Conservation (phyloP, 1,284 basidiomycete species). For the Apiotrichum sp. region DNA sequence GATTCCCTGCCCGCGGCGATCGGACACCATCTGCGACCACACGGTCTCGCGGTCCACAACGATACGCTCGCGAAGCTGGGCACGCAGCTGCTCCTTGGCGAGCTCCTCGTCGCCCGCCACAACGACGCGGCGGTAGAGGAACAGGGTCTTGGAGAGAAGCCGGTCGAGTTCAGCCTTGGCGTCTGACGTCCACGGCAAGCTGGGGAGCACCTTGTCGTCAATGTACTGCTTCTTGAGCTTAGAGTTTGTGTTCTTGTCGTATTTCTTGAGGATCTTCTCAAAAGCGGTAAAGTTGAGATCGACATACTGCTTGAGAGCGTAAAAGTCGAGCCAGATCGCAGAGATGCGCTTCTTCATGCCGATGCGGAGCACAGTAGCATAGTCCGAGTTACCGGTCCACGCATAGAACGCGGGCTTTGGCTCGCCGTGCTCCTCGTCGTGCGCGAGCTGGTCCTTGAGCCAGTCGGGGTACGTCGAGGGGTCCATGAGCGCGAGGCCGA, state of each 20-base stretch:
- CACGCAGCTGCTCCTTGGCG: conserved; percentile 74
- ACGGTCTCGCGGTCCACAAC: conserved; percentile 56
- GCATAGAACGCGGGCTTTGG: conserved; percentile 44
- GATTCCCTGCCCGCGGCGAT: conserved; percentile 58
- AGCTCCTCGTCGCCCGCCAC: conserved; percentile 64
- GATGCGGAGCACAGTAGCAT: conserved; percentile 80
- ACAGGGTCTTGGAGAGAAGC: conserved; percentile 59
- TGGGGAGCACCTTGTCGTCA: conserved; percentile 63
- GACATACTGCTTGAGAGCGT: conserved; percentile 84
- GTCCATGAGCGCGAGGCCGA: conserved; percentile 31
- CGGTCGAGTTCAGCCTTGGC: conserved; percentile 63
- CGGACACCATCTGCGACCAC: conserved; percentile 90
- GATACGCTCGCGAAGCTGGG: conserved; percentile 79
- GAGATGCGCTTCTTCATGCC: conserved; percentile 89
- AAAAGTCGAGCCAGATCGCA: conserved; percentile 72
- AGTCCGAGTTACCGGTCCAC: conserved; percentile 77
- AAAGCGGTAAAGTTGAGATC: conserved; percentile 92
- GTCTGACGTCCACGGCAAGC: conserved; percentile 61
- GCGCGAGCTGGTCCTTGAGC: conserved; percentile 14
- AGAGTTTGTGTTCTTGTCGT: conserved; percentile 88
- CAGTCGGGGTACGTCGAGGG: conserved; percentile 28
- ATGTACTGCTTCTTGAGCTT: conserved; percentile 81
- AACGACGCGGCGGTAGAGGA: conserved; percentile 81
- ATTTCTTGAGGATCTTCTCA: conserved; percentile 97
- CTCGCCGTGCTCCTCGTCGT: conserved; percentile 6